Conservation (phyloP, 495 filamentous ascomycete species). For the Trichoderma gamsii region DNA sequence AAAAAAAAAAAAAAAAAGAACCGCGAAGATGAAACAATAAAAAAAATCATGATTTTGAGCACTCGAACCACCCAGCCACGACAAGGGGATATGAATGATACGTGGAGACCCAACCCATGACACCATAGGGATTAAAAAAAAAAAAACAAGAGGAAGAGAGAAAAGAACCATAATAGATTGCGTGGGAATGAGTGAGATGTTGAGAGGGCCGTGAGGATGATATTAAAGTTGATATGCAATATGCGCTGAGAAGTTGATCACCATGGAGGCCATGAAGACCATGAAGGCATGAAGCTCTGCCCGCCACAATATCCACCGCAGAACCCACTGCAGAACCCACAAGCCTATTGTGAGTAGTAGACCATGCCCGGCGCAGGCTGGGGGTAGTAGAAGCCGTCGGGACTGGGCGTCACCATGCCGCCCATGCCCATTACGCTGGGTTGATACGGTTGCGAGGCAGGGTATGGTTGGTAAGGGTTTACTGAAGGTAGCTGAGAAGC, state of each 20-base stretch:
- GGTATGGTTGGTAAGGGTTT: slow-evolving; percentile 44
- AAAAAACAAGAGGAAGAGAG: neutral
- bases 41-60: slow-evolving; percentile 8
- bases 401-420: slow-evolving; percentile 71
- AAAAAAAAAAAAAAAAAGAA: neutral
- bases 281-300: neutral
- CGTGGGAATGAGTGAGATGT: neutral
- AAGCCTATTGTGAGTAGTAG: slow-evolving; percentile 55
- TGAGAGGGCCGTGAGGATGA: neutral
- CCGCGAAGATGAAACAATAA: neutral
- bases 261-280: no score
- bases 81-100: slow-evolving; percentile 3
- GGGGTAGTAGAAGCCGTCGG: slow-evolving; percentile 68
- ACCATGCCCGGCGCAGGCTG: slow-evolving; percentile 55
- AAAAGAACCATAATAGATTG: neutral
- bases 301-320: neutral
- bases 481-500: slow-evolving; percentile 60
- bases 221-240: neutral
- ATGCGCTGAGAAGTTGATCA: neutral
- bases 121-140: neutral
- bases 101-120: slow-evolving; percentile 10
- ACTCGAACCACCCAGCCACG: slow-evolving; percentile 1
- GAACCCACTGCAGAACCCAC: neutral
- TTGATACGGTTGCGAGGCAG: slow-evolving; percentile 44
- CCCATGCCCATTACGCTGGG: slow-evolving; percentile 65